These are phyloP conservation scores for Lactifluus piperatus DNA, from an alignment of 768 basidiomycete genomes.

Conservation along the genomic window DNA sequence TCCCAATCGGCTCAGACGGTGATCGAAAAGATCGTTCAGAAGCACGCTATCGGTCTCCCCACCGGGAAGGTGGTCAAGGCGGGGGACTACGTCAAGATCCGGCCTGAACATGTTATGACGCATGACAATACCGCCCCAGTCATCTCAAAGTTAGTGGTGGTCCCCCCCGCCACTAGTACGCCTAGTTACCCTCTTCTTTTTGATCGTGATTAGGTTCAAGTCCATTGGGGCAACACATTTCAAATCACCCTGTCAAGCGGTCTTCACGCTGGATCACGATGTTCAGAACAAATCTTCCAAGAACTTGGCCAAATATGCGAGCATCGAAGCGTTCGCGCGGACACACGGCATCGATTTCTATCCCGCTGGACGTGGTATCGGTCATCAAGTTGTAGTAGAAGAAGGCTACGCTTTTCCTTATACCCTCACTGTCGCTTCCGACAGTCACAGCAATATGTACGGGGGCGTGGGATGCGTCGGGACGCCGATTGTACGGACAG, in stretches of 20 bases:
- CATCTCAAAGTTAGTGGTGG: slow-evolving; percentile 84
- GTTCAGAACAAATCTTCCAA: slow-evolving; percentile 91
- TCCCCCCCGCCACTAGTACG: not conserved
- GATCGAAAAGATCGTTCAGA: slow-evolving; percentile 97
- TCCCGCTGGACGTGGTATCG: slow-evolving; percentile 95
- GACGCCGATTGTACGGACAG: slow-evolving; percentile 94
- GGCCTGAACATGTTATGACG: slow-evolving; percentile 96
- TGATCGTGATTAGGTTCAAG: slow-evolving; percentile 58
- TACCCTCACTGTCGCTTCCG: slow-evolving; percentile 91
- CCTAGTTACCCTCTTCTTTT: not conserved
- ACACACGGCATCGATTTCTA: slow-evolving; percentile 86
- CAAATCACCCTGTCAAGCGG: slow-evolving; percentile 71
- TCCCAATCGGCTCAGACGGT: slow-evolving; percentile 64
- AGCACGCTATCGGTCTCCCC: slow-evolving; percentile 87
- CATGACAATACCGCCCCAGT: slow-evolving; percentile 99
- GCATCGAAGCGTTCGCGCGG: slow-evolving; percentile 86
- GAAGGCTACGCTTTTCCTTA: slow-evolving; percentile 98
- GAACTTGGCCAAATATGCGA: slow-evolving; percentile 86
- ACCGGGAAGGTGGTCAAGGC: slow-evolving; percentile 73
- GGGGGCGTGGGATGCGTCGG: slow-evolving; percentile 96
- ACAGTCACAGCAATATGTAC: slow-evolving; percentile 98
- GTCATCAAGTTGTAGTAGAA: slow-evolving; percentile 95
- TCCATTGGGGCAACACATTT: slow-evolving; percentile 87
- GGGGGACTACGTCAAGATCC: slow-evolving; percentile 99
- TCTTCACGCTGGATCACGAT: slow-evolving; percentile 97